phyloP scores from a whole-genome alignment of 176 grass and related monocot genomes.

The Chrysopogon serrulatus region DNA sequence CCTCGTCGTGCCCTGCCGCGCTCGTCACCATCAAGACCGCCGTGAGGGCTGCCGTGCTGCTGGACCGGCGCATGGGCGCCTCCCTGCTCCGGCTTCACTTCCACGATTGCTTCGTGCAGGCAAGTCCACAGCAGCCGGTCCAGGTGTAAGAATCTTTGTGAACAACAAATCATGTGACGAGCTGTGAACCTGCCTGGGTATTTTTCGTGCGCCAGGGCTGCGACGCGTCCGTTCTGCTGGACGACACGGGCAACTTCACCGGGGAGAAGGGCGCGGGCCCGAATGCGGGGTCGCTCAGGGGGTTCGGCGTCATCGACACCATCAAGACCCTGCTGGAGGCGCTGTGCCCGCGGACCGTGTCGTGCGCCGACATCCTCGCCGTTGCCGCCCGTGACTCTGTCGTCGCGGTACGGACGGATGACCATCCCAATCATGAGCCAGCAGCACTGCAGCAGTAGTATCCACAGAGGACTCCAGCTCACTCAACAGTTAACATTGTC shows the following conservation, averaged over 20 bases:
- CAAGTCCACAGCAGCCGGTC: constrained; percentile 28
- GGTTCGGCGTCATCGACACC: constrained; percentile 48
- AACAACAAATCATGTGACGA: not conserved
- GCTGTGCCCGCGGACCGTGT: constrained; percentile 51
- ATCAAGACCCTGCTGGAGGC: constrained; percentile 51
- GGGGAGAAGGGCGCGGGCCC: constrained; percentile 56
- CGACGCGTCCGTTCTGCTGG: constrained; percentile 55
- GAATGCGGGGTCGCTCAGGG: constrained; percentile 44
- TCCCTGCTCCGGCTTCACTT: constrained; percentile 68
- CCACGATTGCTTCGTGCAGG: constrained; percentile 75
- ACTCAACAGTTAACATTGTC: too few relatives aligned
- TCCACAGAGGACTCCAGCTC: not conserved
- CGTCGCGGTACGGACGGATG: constrained; percentile 14
- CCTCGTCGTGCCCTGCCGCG: constrained; percentile 46
- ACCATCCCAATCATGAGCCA: not conserved
- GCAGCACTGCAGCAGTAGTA: not conserved
- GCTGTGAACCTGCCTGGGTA: not conserved
- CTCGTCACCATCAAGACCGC: constrained; percentile 38
- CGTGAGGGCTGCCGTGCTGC: constrained; percentile 33
- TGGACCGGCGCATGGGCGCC: constrained; percentile 38
- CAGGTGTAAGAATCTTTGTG: not conserved
- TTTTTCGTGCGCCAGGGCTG: constrained; percentile 41
- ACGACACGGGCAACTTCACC: constrained; percentile 55
- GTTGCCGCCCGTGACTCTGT: constrained; percentile 63
- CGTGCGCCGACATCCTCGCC: constrained; percentile 55